These are phyloP conservation scores for Sphaerobolus stellatus DNA, from an alignment of 1,284 basidiomycete genomes.

Conservation along the genomic window DNA sequence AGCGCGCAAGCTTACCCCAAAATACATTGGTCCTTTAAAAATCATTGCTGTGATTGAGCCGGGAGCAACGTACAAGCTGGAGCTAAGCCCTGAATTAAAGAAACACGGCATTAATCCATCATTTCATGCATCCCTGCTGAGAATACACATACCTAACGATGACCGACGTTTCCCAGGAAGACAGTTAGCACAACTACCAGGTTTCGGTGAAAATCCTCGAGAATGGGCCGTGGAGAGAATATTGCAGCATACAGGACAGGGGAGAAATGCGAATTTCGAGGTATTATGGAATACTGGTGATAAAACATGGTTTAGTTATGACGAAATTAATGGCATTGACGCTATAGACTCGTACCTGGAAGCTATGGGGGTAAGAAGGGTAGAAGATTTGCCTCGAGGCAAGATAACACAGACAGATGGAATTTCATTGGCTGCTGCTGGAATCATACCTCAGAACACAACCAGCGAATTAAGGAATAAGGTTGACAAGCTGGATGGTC, in stretches of 20 bases:
- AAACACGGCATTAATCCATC: constrained; percentile 26
- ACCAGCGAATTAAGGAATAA: too few relatives aligned
- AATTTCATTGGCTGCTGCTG: too few relatives aligned
- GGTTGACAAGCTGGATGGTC: too few relatives aligned
- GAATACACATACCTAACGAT: constrained; percentile 23
- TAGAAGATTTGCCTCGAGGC: neutral
- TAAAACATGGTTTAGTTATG: constrained; percentile 30
- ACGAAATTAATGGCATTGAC: constrained; percentile 23
- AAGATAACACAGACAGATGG: too few relatives aligned
- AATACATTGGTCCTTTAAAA: constrained; percentile 34
- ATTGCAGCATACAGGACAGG: constrained; percentile 28
- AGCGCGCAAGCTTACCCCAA: constrained; percentile 33
- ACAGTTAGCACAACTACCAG: constrained; percentile 16
- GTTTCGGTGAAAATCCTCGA: constrained; percentile 17
- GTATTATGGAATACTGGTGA: constrained; percentile 38
- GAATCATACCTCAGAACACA: too few relatives aligned
- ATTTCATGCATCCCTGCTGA: constrained; percentile 32
- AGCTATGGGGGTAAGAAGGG: constrained; percentile 13
- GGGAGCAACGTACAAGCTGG: constrained; percentile 26
- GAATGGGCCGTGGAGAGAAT: constrained; percentile 37
- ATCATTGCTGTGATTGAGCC: constrained; percentile 27
- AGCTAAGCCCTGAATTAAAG: constrained; percentile 26
- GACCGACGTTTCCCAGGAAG: constrained; percentile 20
- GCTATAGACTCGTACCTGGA: constrained; percentile 25
- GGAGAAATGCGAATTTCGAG: constrained; percentile 25